A percentile compares a stretch with the other conserved stretches of the same genome.
Conservation (phyloP, 148 eudicot genomes). For the Fagopyrum esculentum region DNA sequence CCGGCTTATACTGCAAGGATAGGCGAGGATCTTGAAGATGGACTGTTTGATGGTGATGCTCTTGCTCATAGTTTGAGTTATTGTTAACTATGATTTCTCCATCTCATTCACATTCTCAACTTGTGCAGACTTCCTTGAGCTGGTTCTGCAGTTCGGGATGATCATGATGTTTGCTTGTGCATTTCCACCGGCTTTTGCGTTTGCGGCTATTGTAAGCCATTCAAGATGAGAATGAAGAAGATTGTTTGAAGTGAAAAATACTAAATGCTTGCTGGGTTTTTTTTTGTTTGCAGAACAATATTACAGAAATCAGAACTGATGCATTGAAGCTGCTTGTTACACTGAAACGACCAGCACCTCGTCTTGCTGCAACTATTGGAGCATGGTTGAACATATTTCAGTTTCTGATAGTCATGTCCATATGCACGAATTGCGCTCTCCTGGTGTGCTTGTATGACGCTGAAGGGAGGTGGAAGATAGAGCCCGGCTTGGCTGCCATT, state of each 20-base stretch:
- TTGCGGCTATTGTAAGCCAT: conserved; percentile 52
- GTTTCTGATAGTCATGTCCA: conserved; percentile 79
- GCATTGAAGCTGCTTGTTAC: conserved; percentile 73
- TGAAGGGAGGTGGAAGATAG: conserved; percentile 81
- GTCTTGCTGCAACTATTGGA: conserved; percentile 79
- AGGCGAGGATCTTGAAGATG: conserved; percentile 92
- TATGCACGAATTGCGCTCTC: conserved; percentile 79
- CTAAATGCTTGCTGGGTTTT: not conserved
- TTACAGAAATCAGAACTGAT: conserved; percentile 87
- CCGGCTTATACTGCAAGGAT: conserved; percentile 78
- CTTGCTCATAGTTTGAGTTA: too few relatives aligned
- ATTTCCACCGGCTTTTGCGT: conserved; percentile 78
- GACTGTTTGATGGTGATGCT: conserved; percentile 79
- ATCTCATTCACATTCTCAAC: not conserved
- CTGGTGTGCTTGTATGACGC: conserved; percentile 70
- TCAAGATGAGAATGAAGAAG: too few relatives aligned
- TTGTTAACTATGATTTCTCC: not conserved
- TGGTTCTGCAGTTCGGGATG: conserved; percentile 92
- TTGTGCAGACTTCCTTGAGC: conserved; percentile 74
- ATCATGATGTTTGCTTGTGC: conserved; percentile 99
- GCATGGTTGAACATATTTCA: conserved; percentile 94
- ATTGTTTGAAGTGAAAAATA: not conserved
- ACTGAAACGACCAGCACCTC: conserved; percentile 77
- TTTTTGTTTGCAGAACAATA: conserved; percentile 54
- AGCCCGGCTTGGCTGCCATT: conserved; percentile 87